Conservation (phyloP, 2,329 filamentous ascomycete species). For the Didymella keratinophila region DNA sequence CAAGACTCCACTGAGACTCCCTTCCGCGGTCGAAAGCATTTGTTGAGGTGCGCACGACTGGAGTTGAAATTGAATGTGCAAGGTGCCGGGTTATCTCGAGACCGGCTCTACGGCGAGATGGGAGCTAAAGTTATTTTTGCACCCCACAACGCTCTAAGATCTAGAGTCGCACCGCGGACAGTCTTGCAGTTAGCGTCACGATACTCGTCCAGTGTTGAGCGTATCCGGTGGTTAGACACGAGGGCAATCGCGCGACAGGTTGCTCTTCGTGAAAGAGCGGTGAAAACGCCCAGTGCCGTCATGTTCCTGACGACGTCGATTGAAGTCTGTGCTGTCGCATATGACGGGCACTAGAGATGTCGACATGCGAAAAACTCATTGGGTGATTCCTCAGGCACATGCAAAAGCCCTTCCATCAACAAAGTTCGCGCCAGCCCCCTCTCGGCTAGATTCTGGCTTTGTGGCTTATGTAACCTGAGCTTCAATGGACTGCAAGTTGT, state of each 20-base stretch:
- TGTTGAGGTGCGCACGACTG: constrained; percentile 14
- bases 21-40: constrained; percentile 21
- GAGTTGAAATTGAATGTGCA: constrained; percentile 4
- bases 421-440: constrained; percentile 17
- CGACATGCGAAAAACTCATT: constrained; percentile 18
- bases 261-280: constrained; percentile 17
- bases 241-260: constrained; percentile 10
- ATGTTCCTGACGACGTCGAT: constrained; percentile 10
- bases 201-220: constrained; percentile 7
- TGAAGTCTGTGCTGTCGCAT: constrained; percentile 15
- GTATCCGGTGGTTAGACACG: constrained; percentile 10
- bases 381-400: constrained; percentile 16
- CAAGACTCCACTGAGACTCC: constrained; percentile 19
- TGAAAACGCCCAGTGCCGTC: constrained; percentile 11
- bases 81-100: constrained; percentile 3
- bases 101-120: constrained; percentile 5
- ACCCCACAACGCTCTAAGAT: constrained; percentile 12
- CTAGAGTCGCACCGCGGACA: constrained; percentile 4
- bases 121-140: constrained; percentile 18
- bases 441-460: constrained; percentile 9
- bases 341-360: constrained; percentile 15
- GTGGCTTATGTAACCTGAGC: constrained; percentile 17
- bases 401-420: constrained; percentile 7
- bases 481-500: constrained; percentile 19
- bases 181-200: constrained; percentile 14